A percentile compares a stretch with the other conserved stretches of the same genome.
Evolutionary conservation across 805 yeast species (phyloP).

Genomic region (Alloascoidea africana): DNA sequence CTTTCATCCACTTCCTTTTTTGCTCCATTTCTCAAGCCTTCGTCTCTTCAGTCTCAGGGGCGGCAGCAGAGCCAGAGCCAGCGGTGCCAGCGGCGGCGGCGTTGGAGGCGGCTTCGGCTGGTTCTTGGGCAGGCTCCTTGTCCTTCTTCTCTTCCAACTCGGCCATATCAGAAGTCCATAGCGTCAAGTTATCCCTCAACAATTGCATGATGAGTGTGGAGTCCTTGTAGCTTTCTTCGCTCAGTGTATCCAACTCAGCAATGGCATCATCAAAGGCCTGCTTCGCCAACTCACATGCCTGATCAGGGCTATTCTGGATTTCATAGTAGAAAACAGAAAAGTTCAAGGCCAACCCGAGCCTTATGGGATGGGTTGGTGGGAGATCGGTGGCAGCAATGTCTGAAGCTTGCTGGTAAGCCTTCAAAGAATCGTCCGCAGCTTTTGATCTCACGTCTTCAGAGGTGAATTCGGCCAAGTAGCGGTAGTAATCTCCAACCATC

Average conservation of each 20-base stretch:
- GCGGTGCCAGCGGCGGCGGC: conserved; percentile 12
- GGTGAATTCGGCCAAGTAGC: conserved; percentile 97
- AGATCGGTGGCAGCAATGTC: conserved; percentile 97
- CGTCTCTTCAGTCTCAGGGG: neutral
- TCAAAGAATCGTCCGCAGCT: conserved; percentile 88
- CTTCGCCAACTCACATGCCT: conserved; percentile 90
- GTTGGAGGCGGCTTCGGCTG: conserved; percentile 15
- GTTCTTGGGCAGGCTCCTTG: conserved; percentile 25
- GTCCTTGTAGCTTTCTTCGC: conserved; percentile 89
- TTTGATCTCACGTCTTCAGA: conserved; percentile 84
- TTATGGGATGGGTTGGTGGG: conserved; percentile 98
- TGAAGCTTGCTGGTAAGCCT: conserved; percentile 91
- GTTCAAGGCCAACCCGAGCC: conserved; percentile 90
- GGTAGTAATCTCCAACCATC: conserved; percentile 99
- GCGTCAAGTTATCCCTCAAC: conserved; percentile 89
- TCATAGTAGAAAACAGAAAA: conserved; percentile 90
- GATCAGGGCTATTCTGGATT: conserved; percentile 85
- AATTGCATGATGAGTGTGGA: conserved; percentile 91
- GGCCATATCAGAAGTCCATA: conserved; percentile 93
- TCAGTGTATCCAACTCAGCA: conserved; percentile 84
- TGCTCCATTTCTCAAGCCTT: too few species aligned
- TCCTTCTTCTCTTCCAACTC: conserved; percentile 52
- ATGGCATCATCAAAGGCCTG: conserved; percentile 94
- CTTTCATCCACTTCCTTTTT: too few species aligned
- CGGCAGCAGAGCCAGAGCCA: neutral